Evolutionary conservation across 345 rosid genomes (phyloP), one percentile per base, ranked within the genome.

Genomic region (Dimocarpus longan): DNA sequence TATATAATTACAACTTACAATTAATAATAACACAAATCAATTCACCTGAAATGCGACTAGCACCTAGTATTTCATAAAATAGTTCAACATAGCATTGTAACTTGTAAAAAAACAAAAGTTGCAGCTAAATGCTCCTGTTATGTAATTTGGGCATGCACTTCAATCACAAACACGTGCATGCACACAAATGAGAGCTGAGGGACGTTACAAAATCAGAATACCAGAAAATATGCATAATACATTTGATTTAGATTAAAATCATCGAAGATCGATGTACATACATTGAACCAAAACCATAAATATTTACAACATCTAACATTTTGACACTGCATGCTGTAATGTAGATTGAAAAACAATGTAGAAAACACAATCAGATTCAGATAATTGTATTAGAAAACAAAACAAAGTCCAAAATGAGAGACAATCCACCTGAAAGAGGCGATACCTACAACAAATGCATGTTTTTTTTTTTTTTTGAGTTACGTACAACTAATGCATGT

Each of bases 401-500:
- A 68, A 43, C 28, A 26, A 26, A 26, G 28, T 26, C 28, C 28
- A 26, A 26, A 26, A 26, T 26, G 28, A 26, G 28, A 26, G 28
- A 67, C 68, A 21, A 26, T 68, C 76, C 72, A 84, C 78, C 69
- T 67, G 75, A 72, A 60, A 63, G 42, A 22, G 74, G 37, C 71
- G 73, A 65, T 13, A 64, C 62, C 7, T 2, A 40, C 74, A 54
- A 68, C 72, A 43, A 74, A 46, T 32, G 84, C 82, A 84, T 82
- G 82, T 80, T 26, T 26, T 26, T 26, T 26, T n/a, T n/a, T 26
- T 26, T 26, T 26, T 26, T 26, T 26, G 28, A 26, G 28, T 26
- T 13, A 64, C 62, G 5, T 2, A 40, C 74, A 54, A 64, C 72
- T 52, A 74, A 46, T 32, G 84, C 82, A 84, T 82, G 82, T 80